phyloP scores from a whole-genome alignment of 768 basidiomycete genomes.

The Suillus cothurnatus region DNA sequence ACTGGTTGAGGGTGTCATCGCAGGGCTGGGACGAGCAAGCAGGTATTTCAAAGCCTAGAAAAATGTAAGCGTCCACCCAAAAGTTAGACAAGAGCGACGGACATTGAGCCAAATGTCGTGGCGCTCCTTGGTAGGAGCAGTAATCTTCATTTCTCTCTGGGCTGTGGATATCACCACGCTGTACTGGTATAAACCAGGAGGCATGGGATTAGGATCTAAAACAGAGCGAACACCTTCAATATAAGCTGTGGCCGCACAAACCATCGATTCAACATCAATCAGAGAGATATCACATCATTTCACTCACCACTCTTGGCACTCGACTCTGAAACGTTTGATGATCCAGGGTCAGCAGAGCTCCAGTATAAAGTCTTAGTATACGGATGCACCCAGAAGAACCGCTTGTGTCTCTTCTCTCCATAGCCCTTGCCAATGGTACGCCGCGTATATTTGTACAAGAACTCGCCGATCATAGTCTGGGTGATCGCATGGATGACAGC shows the following conservation, averaged over 20 bases:
- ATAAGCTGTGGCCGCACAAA: constrained; percentile 59
- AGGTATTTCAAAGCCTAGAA: constrained; percentile 88
- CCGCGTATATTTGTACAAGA: constrained; percentile 96
- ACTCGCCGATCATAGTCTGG: constrained; percentile 99
- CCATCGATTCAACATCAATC: constrained; percentile 11
- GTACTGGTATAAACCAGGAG: constrained; percentile 90
- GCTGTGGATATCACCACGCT: constrained; percentile 92
- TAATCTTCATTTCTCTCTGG: constrained; percentile 97
- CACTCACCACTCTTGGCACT: constrained; percentile 95
- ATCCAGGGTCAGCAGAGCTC: constrained; percentile 94
- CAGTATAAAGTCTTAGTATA: constrained; percentile 98
- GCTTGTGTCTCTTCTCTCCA: constrained; percentile 85
- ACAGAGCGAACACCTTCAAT: constrained; percentile 91
- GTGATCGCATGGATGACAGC: constrained; percentile 94
- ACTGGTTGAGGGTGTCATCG: constrained; percentile 24
- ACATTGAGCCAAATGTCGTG: constrained; percentile 98
- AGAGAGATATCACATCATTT: constrained; percentile 9
- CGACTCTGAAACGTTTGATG: constrained; percentile 83
- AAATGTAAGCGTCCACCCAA: constrained; percentile 9
- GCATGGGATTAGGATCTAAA: constrained; percentile 95
- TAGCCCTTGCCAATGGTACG: constrained; percentile 87
- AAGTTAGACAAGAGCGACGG: constrained; percentile 31
- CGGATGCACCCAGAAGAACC: constrained; percentile 99
- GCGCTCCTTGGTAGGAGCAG: constrained; percentile 92
- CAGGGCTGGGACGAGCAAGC: constrained; percentile 66